These are phyloP conservation scores for Salix koriyanagi DNA, from an alignment of 345 rosid species.

Conservation along the genomic window DNA sequence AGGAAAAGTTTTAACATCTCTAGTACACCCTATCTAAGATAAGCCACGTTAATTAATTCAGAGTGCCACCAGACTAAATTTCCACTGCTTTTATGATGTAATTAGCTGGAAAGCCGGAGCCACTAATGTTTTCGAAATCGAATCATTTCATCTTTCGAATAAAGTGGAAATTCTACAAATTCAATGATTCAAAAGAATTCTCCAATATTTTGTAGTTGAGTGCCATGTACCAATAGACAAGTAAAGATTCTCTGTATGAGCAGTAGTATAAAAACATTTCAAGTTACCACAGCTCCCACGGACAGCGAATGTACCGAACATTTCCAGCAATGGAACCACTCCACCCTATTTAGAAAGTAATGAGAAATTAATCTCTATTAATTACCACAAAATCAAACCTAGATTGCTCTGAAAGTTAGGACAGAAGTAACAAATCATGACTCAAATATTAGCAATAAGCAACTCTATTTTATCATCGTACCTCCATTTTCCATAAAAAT, in stretches of 20 bases:
- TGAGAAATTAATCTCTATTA: not conserved
- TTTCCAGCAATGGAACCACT: constrained; percentile 63
- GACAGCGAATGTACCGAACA: constrained; percentile 92
- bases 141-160: too few relatives aligned
- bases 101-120: too few relatives aligned
- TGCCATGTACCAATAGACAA: too few relatives aligned
- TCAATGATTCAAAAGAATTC: not conserved
- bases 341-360: constrained; percentile 43
- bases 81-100: too few relatives aligned
- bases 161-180: not conserved
- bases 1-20: too few relatives aligned
- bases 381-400: too few relatives aligned
- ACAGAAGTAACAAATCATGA: not conserved
- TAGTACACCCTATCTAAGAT: too few relatives aligned
- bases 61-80: too few relatives aligned
- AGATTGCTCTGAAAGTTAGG: not conserved
- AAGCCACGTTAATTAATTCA: too few relatives aligned
- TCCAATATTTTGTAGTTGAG: not conserved
- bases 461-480: not conserved
- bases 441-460: not conserved
- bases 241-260: too few relatives aligned
- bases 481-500: constrained; percentile 93
- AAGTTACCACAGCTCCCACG: constrained; percentile 88
- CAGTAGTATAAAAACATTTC: not conserved
- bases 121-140: too few relatives aligned